These are phyloP conservation scores for Kalmanozyma brasiliensis DNA, from an alignment of 1,284 basidiomycete genomes.

Conservation along the genomic window DNA sequence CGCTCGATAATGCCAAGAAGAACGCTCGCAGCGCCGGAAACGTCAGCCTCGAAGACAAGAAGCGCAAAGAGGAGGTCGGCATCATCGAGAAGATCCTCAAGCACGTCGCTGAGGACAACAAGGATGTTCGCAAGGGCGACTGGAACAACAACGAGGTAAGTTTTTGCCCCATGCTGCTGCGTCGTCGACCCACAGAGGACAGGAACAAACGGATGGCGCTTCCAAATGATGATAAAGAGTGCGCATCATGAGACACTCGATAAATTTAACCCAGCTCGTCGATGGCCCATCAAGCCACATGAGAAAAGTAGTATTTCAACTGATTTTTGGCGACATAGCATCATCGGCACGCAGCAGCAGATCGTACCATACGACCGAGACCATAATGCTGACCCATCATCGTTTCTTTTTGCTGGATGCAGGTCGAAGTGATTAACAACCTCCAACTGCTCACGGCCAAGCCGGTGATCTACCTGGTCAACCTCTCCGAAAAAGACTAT, in stretches of 20 bases:
- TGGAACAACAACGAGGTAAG: conserved; percentile 98
- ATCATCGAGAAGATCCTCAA: conserved; percentile 84
- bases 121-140: conserved; percentile 91
- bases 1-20: conserved; percentile 74
- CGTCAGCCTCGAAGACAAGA: conserved; percentile 88
- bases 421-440: conserved; percentile 96
- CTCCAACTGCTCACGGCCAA: conserved; percentile 94
- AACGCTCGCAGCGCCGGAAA: conserved; percentile 72
- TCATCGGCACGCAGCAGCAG: conserved; percentile 9
- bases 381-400: too few species aligned
- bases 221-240: conserved; percentile 80
- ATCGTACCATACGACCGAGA: too few species aligned
- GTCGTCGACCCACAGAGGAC: too few species aligned
- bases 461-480: conserved; percentile 97
- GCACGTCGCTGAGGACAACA: conserved; percentile 81
- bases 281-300: conserved; percentile 73
- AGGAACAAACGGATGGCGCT: too few species aligned
- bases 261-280: conserved; percentile 75
- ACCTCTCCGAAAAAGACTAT: conserved; percentile 94
- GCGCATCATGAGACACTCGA: conserved; percentile 73
- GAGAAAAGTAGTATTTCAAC: conserved; percentile 59
- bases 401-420: too few species aligned
- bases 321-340: conserved; percentile 33
- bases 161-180: conserved; percentile 15
- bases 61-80: conserved; percentile 94